phyloP scores from a whole-genome alignment of 495 filamentous ascomycete genomes.

The Umbilicaria muhlenbergii region DNA sequence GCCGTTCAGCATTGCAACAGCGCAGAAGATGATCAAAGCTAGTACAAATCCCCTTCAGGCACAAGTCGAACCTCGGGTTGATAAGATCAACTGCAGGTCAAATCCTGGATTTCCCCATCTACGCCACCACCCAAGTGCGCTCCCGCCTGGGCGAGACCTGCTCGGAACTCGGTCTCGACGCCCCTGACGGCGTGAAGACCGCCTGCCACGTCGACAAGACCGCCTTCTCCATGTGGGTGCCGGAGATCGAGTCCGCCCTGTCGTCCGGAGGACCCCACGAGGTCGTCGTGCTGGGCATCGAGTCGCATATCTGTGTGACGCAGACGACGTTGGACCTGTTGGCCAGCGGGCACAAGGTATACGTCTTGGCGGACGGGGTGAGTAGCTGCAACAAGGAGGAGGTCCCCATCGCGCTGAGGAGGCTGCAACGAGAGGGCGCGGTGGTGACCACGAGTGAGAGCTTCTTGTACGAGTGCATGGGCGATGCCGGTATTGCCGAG shows the following conservation, averaged over 20 bases:
- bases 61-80: background rate
- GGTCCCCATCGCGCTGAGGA: slow-evolving; percentile 57
- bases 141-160: slow-evolving; percentile 64
- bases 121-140: slow-evolving; percentile 70
- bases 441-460: slow-evolving; percentile 81
- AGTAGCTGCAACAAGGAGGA: slow-evolving; percentile 74
- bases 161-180: slow-evolving; percentile 38
- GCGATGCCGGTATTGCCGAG: slow-evolving; percentile 62
- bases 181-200: slow-evolving; percentile 22
- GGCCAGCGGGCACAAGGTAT: slow-evolving; percentile 59
- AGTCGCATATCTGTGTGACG: slow-evolving; percentile 86
- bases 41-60: slow-evolving; percentile 11
- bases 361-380: slow-evolving; percentile 82
- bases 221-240: slow-evolving; percentile 67
- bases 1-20: slow-evolving; percentile 22
- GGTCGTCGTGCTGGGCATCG: slow-evolving; percentile 69
- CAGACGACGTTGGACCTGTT: slow-evolving; percentile 81
- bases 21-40: slow-evolving; percentile 35
- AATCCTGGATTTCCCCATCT: slow-evolving; percentile 60
- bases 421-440: slow-evolving; percentile 62
- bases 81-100: slow-evolving; percentile 19
- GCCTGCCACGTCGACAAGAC: slow-evolving; percentile 65
- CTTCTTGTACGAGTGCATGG: slow-evolving; percentile 83
- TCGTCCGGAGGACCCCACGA: slow-evolving; percentile 11
- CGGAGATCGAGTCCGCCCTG: slow-evolving; percentile 25